Conservation (phyloP, 2,329 filamentous ascomycete species). For the Aschersonia sp. region DNA sequence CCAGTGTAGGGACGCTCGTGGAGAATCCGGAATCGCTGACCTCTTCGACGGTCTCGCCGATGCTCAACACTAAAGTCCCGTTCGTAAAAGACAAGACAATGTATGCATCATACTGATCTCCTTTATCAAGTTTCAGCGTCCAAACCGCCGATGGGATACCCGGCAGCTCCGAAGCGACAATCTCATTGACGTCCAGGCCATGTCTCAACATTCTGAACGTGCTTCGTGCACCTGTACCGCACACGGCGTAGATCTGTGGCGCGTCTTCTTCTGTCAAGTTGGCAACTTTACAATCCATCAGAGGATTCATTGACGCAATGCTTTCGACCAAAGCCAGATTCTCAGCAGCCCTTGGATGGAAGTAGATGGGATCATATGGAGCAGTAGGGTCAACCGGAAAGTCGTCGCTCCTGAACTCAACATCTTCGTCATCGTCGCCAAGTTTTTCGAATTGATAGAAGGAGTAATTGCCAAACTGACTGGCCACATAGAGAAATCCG, state of each 20-base stretch:
- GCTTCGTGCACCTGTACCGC: slow-evolving; percentile 77
- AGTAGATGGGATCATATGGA: slow-evolving; percentile 67
- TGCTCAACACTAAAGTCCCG: slow-evolving; percentile 80
- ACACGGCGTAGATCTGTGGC: slow-evolving; percentile 89
- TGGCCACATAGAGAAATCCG: slow-evolving; percentile 85
- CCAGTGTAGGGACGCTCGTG: slow-evolving; percentile 74
- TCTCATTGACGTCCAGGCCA: slow-evolving; percentile 83
- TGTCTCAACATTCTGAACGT: slow-evolving; percentile 87
- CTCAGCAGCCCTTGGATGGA: slow-evolving; percentile 63
- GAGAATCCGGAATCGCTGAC: slow-evolving; percentile 89
- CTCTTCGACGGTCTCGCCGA: slow-evolving; percentile 93
- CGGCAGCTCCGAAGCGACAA: slow-evolving; percentile 85
- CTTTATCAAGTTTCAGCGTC: slow-evolving; percentile 76
- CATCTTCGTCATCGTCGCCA: slow-evolving; percentile 85
- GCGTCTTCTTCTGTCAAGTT: slow-evolving; percentile 88
- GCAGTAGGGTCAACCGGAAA: slow-evolving; percentile 64
- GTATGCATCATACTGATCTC: slow-evolving; percentile 82
- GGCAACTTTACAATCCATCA: slow-evolving; percentile 81
- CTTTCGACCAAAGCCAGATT: slow-evolving; percentile 78
- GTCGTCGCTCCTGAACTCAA: slow-evolving; percentile 70
- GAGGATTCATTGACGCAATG: slow-evolving; percentile 78
- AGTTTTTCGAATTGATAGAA: slow-evolving; percentile 98
- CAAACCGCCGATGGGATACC: slow-evolving; percentile 85
- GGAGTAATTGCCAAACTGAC: slow-evolving; percentile 83
- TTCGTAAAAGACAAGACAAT: slow-evolving; percentile 91